phyloP scores from a whole-genome alignment of 2,329 filamentous ascomycete genomes.

The Rhinocladiella mackenziei region DNA sequence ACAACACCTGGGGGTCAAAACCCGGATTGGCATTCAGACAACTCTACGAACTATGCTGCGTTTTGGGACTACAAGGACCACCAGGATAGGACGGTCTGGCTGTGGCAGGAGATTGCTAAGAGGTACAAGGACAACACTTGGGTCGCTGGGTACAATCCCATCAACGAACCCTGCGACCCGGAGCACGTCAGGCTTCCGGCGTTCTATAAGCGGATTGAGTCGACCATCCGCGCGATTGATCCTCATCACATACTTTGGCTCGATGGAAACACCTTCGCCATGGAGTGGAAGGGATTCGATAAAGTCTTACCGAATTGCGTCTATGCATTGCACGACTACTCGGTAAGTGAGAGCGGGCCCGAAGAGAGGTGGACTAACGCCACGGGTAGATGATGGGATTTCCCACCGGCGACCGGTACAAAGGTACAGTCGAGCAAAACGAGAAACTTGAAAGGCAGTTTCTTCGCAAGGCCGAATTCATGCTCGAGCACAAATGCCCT shows the following conservation, averaged over 20 bases:
- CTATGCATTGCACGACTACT: slow-evolving; percentile 36
- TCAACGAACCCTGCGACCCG: slow-evolving; percentile 51
- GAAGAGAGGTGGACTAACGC: no score
- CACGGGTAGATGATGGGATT: slow-evolving; percentile 45
- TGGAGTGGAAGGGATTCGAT: slow-evolving; percentile 46
- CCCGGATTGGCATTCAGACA: slow-evolving; percentile 51
- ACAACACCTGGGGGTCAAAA: slow-evolving; percentile 50
- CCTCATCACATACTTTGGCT: slow-evolving; percentile 46
- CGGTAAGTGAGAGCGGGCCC: no score
- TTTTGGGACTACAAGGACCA: slow-evolving; percentile 52
- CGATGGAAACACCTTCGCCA: slow-evolving; percentile 45
- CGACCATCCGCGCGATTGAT: slow-evolving; percentile 46
- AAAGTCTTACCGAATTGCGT: slow-evolving; percentile 35
- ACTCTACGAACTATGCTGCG: slow-evolving; percentile 42
- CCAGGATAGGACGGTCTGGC: slow-evolving; percentile 48
- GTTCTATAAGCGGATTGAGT: slow-evolving; percentile 48
- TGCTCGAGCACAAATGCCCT: slow-evolving; percentile 40
- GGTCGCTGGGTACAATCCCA: slow-evolving; percentile 51
- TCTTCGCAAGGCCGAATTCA: slow-evolving; percentile 48
- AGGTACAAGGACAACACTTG: slow-evolving; percentile 46
- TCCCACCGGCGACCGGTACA: slow-evolving; percentile 40
- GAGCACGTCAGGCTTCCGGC: slow-evolving; percentile 44
- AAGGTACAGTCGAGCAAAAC: slow-evolving; percentile 42
- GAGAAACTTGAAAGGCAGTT: slow-evolving; percentile 41
- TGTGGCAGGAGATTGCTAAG: slow-evolving; percentile 47